Evolutionary conservation across 305 asterid species (phyloP), one percentile per base, ranked within the genome.

Genomic region (Fraxinus albicans): DNA sequence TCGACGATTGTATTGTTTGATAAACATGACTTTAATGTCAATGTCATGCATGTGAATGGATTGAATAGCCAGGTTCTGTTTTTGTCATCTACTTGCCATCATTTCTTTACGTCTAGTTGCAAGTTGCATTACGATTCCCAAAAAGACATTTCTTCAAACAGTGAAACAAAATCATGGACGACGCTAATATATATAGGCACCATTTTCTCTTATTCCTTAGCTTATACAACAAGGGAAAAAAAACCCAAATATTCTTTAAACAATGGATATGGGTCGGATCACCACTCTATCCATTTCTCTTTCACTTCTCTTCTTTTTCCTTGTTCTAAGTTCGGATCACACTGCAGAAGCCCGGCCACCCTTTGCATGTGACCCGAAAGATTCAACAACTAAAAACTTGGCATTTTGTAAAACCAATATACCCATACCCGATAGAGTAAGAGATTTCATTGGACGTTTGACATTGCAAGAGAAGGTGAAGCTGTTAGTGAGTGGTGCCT

Each of bases 381-480:
- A 91, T 70, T 29, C 79, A n/a, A 81, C 78, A 3, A 84, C 90
- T 19, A 88, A 79, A 58, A 77, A 79, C 21, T 85, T 90, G 25
- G 85, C 88, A 6, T 95, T 95, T 77, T 95, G 98, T 79, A 84
- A 88, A 35, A 73, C 86, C 1, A 86, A 88, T 25, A 47, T 86
- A 79, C 81, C 87, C 1, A 38, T 82, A 12, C 82, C 86, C 0
- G 94, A 90, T 19, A 88, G 98, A 65, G 98, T 86, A 19, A 88
- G 83, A 38, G 98, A 95, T 80, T 84, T 93, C 40, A 82, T 95
- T 55, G 90, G 91, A 6, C 87, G 96, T 17, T 42, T 95, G 86
- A 93, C 95, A 9, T 72, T 95, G 91, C 94, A 88, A 82, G 98
- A 95, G 88, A 95, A 95, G 88, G 92, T 93, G 1, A 85, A 81